Evolutionary conservation across 495 filamentous ascomycete species (phyloP), one percentile per base, ranked within the genome.

Genomic region (Lichenothelia convexa): DNA sequence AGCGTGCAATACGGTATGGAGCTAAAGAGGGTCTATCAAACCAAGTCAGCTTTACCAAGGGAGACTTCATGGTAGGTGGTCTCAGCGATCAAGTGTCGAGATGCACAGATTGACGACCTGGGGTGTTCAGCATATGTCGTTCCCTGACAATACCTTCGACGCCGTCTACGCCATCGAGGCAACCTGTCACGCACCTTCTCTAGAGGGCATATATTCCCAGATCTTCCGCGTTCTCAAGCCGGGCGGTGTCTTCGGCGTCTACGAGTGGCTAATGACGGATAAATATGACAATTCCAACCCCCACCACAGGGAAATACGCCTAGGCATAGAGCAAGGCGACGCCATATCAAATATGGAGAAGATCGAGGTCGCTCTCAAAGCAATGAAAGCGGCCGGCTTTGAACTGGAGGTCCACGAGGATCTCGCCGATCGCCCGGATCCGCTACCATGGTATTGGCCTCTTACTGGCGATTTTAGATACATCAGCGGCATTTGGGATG

Each of bases 191-290:
- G 89, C 89, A 3, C 89, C 91, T 34, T 80, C 75, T 46, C 72
- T 97, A n/a, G 83, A 79, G 42, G 91, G 84, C 40, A 84, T 97
- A 35, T 97, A 97, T 61, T 70, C 67, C 55, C 75, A 97, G 56
- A 95, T 95, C 53, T 80, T 76, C 70, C 80, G 84, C 21, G 89
- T 95, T 29, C 65, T 97, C 34, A 97, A 95, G 70, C 89, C 89
- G 32, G 89, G 91, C 35, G 89, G 89, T 50, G 68, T 80, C 37
- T 97, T 97, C 49, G 89, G 89, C 51, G 89, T 95, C 24, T 95
- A 95, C 65, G 89, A 97, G 59, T 97, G 91, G 91, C 67, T 97
- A 44, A 97, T 97, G 89, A 94, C 87, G 26, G 87, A 94, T 48
- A 62, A 75, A 2, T 97, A 94, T 63, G 79, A 97, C 63, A 87